Evolutionary conservation across 352 stramenopile species (phyloP).

Genomic region (Pilasporangium apinafurcum): DNA sequence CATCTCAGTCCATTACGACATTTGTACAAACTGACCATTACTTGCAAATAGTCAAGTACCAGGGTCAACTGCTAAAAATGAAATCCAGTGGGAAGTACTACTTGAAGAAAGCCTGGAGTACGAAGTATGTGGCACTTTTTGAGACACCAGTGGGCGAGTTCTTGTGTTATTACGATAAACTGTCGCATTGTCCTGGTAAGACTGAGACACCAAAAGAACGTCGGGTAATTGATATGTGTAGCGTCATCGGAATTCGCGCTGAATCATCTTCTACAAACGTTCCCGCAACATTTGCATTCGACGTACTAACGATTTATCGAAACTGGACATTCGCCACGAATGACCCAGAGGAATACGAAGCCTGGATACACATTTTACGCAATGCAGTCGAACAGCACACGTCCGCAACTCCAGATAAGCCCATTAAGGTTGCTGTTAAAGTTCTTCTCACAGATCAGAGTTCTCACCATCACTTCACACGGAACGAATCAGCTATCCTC

Average conservation of each 20-base stretch:
- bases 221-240: constrained; percentile 58
- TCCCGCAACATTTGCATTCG: constrained; percentile 34
- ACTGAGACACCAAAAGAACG: constrained; percentile 45
- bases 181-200: constrained; percentile 49
- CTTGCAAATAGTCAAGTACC: constrained; percentile 42
- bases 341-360: constrained; percentile 39
- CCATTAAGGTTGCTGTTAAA: constrained; percentile 41
- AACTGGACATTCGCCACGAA: constrained; percentile 61
- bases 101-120: constrained; percentile 47
- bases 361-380: constrained; percentile 48
- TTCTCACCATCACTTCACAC: constrained; percentile 16
- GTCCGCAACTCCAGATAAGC: constrained; percentile 42
- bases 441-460: constrained; percentile 27
- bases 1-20: constrained; percentile 8
- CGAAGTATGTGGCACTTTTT: constrained; percentile 45
- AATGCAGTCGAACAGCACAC: constrained; percentile 50
- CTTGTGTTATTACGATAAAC: constrained; percentile 72
- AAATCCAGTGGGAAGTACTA: constrained; percentile 37
- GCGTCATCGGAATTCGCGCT: constrained; percentile 55
- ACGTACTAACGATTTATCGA: constrained; percentile 70
- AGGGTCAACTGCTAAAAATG: constrained; percentile 48
- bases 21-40: constrained; percentile 47
- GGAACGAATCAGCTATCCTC: constrained; percentile 33
- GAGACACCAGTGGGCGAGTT: constrained; percentile 60
- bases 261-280: constrained; percentile 21